Evolutionary conservation across 1,139 yeast genomes (phyloP), one percentile per base, ranked within the genome.

Genomic region (Magnusiomyces magnusii): DNA sequence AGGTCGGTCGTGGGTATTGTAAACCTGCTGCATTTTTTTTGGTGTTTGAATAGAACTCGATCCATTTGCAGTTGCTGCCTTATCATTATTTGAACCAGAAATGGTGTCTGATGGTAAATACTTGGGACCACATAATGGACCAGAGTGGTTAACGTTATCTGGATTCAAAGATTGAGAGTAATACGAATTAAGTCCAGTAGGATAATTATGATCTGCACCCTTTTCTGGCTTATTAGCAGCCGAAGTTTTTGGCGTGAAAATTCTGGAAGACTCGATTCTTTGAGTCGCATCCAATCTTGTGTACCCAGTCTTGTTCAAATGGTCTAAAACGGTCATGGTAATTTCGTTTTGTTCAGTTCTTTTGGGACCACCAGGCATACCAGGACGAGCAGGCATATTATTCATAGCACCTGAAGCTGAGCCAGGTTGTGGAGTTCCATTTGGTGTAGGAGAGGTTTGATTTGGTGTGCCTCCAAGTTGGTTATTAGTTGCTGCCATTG

Each of bases 201-300:
- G 55, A 27, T 52, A 41, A 25, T 10, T 24, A 24, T 36, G 19
- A 24, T 17, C 39, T 17, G 36, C 24, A 5, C 49, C 39, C 9
- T 23, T 17, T 3, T 23, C 47, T 2, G 53, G 53, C 36, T 25
- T 24, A 39, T 59, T 61, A 31, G 56, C 53, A 10, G 61, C 58
- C 39, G 63, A 60, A 51, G 63, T 62, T 23, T 80, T 76, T 0
- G 87, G 82, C 0, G 85, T 82, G 24, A 86, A 83, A 0, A 84
- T 81, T 62, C 90, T 85, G 2, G 95, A 82, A 63, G 90, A 84
- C 71, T 95, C 99, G 63, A 91, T 82, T 64, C 99, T 81, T 61
- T 93, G 80, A 86, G 92, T 89, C 2, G 97, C 91, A 71, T 95
- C 99, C 0, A 98, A 92, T 65, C 87, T 83, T 65, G 89, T 92